Evolutionary conservation across 2,329 filamentous ascomycete genomes (phyloP).

Genomic region (Moelleriella libera): DNA sequence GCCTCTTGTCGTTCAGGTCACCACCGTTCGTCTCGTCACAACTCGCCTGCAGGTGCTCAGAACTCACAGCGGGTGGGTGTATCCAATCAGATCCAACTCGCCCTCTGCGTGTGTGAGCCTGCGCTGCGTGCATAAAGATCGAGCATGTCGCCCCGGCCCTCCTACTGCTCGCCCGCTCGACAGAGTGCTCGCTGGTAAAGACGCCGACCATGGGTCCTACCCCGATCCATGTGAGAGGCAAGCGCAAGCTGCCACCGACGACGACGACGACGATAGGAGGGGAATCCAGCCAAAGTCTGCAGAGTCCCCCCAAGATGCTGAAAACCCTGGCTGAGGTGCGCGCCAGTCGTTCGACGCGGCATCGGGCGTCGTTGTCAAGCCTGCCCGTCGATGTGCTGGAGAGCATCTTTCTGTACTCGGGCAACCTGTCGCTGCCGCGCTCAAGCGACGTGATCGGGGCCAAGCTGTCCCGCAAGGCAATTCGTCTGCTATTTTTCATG

Average conservation of each 20-base stretch:
- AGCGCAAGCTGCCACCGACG: constrained; percentile 17
- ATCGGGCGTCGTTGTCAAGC: constrained; percentile 14
- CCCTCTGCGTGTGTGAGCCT: too few species aligned
- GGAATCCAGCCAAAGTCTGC: neutral
- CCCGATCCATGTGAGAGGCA: constrained; percentile 32
- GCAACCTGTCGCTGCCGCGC: constrained; percentile 31
- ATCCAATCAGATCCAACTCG: too few species aligned
- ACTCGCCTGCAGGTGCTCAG: too few species aligned
- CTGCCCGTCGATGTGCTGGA: constrained; percentile 41
- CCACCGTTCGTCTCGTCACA: too few species aligned
- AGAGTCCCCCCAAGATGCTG: constrained; percentile 9
- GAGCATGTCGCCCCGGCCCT: too few species aligned
- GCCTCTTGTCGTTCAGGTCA: too few species aligned
- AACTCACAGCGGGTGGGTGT: too few species aligned
- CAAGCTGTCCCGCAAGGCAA: constrained; percentile 27
- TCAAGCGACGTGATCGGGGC: constrained; percentile 28
- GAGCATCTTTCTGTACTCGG: constrained; percentile 33
- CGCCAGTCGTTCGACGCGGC: constrained; percentile 11
- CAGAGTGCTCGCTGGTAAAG: too few species aligned
- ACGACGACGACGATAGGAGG: constrained; percentile 1
- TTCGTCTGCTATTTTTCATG: constrained; percentile 21
- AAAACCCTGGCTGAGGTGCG: constrained; percentile 16
- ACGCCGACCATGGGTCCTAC: constrained; percentile 28
- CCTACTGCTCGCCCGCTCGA: too few species aligned
- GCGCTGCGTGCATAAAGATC: too few species aligned